Evolutionary conservation across 2,329 filamentous ascomycete genomes (phyloP).

Genomic region (Cordyceps javanica): DNA sequence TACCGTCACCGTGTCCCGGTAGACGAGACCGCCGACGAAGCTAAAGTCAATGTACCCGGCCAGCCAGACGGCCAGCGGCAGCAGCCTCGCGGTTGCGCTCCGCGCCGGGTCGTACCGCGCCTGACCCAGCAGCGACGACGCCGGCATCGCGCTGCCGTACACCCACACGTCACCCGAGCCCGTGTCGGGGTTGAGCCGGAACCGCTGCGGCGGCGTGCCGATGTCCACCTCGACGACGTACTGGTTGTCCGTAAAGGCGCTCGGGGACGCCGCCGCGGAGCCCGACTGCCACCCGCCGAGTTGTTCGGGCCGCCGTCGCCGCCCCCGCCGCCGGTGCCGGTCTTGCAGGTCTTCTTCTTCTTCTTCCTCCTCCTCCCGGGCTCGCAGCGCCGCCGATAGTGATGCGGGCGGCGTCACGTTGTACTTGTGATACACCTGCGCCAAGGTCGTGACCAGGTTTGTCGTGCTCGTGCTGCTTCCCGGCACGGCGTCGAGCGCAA

Average conservation of each 20-base stretch:
- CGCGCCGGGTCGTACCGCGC: constrained; percentile 30
- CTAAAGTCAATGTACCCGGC: constrained; percentile 40
- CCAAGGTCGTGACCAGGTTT: constrained; percentile 1
- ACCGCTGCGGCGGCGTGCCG: constrained; percentile 27
- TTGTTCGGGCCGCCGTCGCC: too few relatives aligned
- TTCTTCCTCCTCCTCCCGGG: too few relatives aligned
- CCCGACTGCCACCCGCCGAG: background rate
- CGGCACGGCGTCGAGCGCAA: background rate
- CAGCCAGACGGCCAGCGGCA: constrained; percentile 32
- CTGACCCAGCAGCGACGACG: constrained; percentile 31
- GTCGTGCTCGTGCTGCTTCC: background rate
- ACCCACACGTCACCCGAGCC: constrained; percentile 41
- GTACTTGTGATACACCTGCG: constrained; percentile 3
- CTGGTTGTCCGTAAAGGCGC: background rate
- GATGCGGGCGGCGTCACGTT: background rate
- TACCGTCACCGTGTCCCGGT: constrained; percentile 31
- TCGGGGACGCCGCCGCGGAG: background rate
- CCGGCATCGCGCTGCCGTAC: constrained; percentile 37
- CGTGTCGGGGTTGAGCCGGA: constrained; percentile 36
- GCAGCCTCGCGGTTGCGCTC: constrained; percentile 31
- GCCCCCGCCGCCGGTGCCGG: too few relatives aligned
- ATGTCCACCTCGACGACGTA: constrained; percentile 13
- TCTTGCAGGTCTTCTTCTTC: too few relatives aligned
- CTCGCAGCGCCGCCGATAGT: background rate
- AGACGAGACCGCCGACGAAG: constrained; percentile 37